Evolutionary conservation across 2,329 filamentous ascomycete genomes (phyloP), one percentile per base, ranked within the genome.

Genomic region (Emergomyces orientalis): DNA sequence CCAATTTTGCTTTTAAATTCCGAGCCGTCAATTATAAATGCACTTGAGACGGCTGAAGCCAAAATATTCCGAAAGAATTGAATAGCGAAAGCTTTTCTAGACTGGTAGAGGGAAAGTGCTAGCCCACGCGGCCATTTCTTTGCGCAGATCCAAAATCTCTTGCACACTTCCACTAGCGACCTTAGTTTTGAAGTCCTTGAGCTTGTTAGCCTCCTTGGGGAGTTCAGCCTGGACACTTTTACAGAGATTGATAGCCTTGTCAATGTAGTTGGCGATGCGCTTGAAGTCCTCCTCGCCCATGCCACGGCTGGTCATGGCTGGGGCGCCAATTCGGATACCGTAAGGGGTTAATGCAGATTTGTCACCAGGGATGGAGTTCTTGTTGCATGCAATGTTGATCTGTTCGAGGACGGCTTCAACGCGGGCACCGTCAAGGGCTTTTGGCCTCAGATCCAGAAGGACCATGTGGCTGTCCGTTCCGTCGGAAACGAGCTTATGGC

Each of bases 331-430:
- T 70, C 94, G 91, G 77, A 99, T 88, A 82, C 94, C 94, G 73
- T 88, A 91, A 62, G 94, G 94, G 67, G 91, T 96, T 69, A 99
- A 85, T 58, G 94, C 94, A 64, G 90, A 96, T 84, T 96, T 97
- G 84, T 99, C 94, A 67, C 94, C 94, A 49, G 94, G 94, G 64
- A 96, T 94, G 65, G 90, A 88, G 86, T 99, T 99, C 87, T 99
- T 99, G 87, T 99, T 99, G 86, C 91, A 96, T 66, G 94, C 92
- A 77, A 99, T 96, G 83, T 96, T 96, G 80, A 97, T 94, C 77
- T 95, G 89, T 82, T 99, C 94, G 25, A 99, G 88, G 64, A 99
- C 89, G 66, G 90, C 88, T 84, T 99, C 94, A 51, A 97, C 89
- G 77, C 94, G 91, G 63, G 89, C 88, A 68, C 92, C 92, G 72